A percentile compares a stretch with the other conserved stretches of the same genome.
Conservation (phyloP, 805 yeast species). For the Yarrowia sp. region DNA sequence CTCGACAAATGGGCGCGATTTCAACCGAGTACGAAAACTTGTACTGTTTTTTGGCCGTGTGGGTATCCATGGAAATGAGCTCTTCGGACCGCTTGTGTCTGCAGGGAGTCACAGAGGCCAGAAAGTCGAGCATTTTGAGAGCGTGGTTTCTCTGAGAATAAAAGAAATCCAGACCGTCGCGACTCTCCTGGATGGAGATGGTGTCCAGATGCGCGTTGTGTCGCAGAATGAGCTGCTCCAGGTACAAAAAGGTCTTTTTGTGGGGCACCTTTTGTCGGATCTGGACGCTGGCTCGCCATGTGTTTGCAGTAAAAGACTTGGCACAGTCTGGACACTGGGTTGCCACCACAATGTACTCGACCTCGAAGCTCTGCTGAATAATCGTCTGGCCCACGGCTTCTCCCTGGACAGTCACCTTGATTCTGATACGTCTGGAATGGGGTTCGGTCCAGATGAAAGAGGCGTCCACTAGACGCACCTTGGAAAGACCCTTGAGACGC, state of each 20-base stretch:
- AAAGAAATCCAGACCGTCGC: conserved; percentile 89
- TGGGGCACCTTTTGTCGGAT: conserved; percentile 94
- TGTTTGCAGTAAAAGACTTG: conserved; percentile 83
- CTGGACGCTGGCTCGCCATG: conserved; percentile 97
- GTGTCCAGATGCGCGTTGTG: conserved; percentile 93
- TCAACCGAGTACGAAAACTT: conserved; percentile 88
- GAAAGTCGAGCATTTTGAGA: conserved; percentile 83
- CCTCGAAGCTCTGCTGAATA: conserved; percentile 88
- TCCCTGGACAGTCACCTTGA: conserved; percentile 88
- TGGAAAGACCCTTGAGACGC: conserved; percentile 80
- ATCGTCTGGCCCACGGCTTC: conserved; percentile 78
- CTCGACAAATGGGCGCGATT: conserved; percentile 90
- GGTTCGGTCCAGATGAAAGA: conserved; percentile 97
- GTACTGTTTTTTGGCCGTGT: conserved; percentile 79
- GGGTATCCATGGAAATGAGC: conserved; percentile 83
- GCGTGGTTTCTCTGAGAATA: conserved; percentile 88
- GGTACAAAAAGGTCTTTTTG: conserved; percentile 85
- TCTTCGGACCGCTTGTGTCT: conserved; percentile 81
- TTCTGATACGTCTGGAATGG: conserved; percentile 86
- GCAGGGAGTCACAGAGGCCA: conserved; percentile 76
- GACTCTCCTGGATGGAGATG: conserved; percentile 79
- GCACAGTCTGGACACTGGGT: conserved; percentile 99
- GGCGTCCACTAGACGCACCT: conserved; percentile 86
- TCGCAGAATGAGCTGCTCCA: conserved; percentile 86
- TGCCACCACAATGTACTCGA: conserved; percentile 87